Conservation (phyloP, 1,139 yeast genomes). For the Suhomyces wounanorum region DNA sequence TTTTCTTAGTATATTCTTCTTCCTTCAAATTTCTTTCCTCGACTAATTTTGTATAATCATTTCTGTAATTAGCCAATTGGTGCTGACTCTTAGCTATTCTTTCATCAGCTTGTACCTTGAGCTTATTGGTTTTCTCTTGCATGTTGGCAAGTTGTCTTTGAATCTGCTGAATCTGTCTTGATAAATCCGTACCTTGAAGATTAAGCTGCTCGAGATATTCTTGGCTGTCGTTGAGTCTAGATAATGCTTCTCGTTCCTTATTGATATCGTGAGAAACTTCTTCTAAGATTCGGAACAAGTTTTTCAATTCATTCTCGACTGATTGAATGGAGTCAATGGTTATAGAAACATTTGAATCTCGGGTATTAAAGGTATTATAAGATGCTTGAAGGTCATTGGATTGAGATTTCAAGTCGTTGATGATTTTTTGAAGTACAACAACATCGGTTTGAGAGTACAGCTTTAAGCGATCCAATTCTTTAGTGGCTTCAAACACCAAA, state of each 20-base stretch:
- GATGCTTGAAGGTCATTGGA: constrained; percentile 36
- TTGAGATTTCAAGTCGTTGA: constrained; percentile 55
- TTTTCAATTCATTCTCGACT: constrained; percentile 57
- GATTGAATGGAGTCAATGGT: constrained; percentile 62
- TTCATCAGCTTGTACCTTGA: constrained; percentile 50
- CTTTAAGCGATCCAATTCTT: constrained; percentile 60
- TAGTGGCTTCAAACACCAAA: constrained; percentile 55
- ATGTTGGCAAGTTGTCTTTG: constrained; percentile 54
- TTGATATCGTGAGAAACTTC: constrained; percentile 57
- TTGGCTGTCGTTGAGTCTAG: constrained; percentile 41
- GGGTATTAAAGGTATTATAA: constrained; percentile 46
- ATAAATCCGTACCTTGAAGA: constrained; percentile 49
- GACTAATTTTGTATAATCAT: constrained; percentile 49
- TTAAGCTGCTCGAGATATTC: constrained; percentile 49
- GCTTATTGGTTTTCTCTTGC: constrained; percentile 55
- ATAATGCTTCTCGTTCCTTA: constrained; percentile 47
- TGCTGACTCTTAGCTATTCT: constrained; percentile 47
- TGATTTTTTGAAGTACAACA: constrained; percentile 53
- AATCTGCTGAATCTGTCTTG: constrained; percentile 51
- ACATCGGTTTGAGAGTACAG: constrained; percentile 67
- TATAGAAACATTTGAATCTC: constrained; percentile 52
- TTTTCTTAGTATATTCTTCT: constrained; percentile 51
- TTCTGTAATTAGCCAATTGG: constrained; percentile 47
- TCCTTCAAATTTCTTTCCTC: constrained; percentile 55
- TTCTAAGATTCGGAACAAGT: constrained; percentile 54